These are phyloP conservation scores for Penicillium capsulatum DNA, from an alignment of 2,329 filamentous ascomycete genomes.

Conservation along the genomic window DNA sequence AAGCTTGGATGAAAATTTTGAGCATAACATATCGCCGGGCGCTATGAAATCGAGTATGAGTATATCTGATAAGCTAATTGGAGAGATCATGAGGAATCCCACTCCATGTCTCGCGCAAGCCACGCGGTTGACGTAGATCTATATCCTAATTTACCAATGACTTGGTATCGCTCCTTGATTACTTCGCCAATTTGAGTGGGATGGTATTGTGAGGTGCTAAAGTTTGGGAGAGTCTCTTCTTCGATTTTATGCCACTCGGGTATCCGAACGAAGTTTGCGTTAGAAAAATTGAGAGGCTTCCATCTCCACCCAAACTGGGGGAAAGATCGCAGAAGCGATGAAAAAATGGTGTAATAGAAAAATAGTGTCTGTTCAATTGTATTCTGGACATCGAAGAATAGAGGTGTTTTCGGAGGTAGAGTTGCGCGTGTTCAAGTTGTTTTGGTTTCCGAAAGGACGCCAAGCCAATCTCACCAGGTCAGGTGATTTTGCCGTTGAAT, in stretches of 20 bases:
- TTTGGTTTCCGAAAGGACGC: no score
- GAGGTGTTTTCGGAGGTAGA: no score
- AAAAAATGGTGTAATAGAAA: no score
- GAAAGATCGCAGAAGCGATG: conserved; percentile 22
- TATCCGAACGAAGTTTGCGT: conserved; percentile 25
- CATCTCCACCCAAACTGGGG: conserved; percentile 24
- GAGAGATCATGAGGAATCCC: conserved; percentile 3
- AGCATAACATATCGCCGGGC: conserved; percentile 28
- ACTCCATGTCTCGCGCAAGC: conserved; percentile 35
- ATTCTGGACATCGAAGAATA: no score
- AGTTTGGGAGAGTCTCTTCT: conserved; percentile 30
- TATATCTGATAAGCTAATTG: background rate
- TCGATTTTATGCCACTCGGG: conserved; percentile 24
- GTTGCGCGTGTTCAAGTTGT: no score
- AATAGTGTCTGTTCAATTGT: no score
- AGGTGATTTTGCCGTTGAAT: no score
- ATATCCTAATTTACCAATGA: conserved; percentile 36
- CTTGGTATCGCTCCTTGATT: conserved; percentile 28
- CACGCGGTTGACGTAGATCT: conserved; percentile 35
- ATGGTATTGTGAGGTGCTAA: conserved; percentile 26
- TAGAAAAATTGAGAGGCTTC: conserved; percentile 30
- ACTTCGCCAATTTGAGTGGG: conserved; percentile 30
- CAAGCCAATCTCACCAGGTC: no score
- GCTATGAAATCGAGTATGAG: conserved; percentile 11
- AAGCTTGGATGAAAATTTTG: conserved; percentile 28